Conservation (phyloP, 495 filamentous ascomycete genomes). For the Hyaloscypha bicolor region DNA sequence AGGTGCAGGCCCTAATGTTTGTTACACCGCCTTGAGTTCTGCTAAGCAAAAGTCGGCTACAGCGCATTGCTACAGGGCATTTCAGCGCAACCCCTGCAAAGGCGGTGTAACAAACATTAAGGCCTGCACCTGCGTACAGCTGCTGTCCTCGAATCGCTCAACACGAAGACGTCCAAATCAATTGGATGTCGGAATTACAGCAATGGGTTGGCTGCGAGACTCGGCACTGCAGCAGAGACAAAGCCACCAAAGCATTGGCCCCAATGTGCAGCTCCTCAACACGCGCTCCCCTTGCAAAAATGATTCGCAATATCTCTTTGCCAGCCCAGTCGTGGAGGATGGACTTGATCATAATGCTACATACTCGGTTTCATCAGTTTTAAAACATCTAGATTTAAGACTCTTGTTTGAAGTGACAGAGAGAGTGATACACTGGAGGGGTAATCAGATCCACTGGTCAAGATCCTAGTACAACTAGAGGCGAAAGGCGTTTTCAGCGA, state of each 20-base stretch:
- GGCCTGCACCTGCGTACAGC: too few species aligned
- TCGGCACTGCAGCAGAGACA: background rate
- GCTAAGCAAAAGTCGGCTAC: too few species aligned
- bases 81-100: too few species aligned
- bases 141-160: background rate
- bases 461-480: too few species aligned
- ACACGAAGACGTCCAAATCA: background rate
- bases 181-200: conserved; percentile 2
- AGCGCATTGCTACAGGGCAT: too few species aligned
- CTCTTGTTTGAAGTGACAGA: background rate
- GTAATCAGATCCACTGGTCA: background rate
- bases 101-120: too few species aligned
- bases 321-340: background rate
- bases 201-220: conserved; percentile 2
- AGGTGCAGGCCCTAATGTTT: too few species aligned
- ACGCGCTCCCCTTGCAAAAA: background rate
- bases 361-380: background rate
- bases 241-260: background rate
- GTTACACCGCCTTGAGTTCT: too few species aligned
- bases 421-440: background rate
- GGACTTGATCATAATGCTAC: background rate
- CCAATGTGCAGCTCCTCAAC: background rate
- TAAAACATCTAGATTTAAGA: background rate
- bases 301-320: background rate
- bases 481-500: background rate